Evolutionary conservation across 1,284 basidiomycete species (phyloP), one percentile per base, ranked within the genome.

Genomic region (Ustilago hordei): DNA sequence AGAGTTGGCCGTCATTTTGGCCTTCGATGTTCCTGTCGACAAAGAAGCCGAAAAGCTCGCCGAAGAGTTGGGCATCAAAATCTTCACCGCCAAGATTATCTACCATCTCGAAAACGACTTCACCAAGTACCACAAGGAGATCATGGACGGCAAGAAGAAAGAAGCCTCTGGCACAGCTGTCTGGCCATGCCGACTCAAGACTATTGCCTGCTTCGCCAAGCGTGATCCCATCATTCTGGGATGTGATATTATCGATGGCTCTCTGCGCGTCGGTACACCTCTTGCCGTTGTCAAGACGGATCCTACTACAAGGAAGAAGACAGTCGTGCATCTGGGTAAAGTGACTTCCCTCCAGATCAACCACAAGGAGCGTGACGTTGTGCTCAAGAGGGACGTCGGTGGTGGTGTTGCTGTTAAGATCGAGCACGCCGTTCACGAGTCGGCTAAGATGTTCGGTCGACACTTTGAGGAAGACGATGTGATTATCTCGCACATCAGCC

Each of bases 51-150:
- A 95, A 85, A 90, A 91, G 78, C 85, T 95, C 64, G 96, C 96
- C 2, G 94, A 96, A 67, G 95, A 98, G 85, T 92, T 95, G 88
- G 95, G 95, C 39, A 92, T 99, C 83, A 91, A 91, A 81, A 88
- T 99, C 82, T 99, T 98, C 90, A 95, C 93, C 93, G 95, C 95
- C 79, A 94, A 95, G 84, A 98, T 99, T 87, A 99, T 99, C 83
- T 99, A 99, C 88, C 97, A 99, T 87, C 88, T 99, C 65, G 98
- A 99, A 87, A 97, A 99, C 86, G 91, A 94, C 32, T 99, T 99
- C 89, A 98, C 92, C 55, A 93, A 92, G n/a, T 98, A 99, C 88
- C 96, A 97, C 86, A 90, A 90, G 69, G 93, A 95, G 87, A 95
- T 99, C 64, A 90, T 90, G 75, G 97, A 98, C 86, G 93, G 93